Conservation (phyloP, 225 moss, liverwort and hornwort genomes). For the Bryum argenteum region DNA sequence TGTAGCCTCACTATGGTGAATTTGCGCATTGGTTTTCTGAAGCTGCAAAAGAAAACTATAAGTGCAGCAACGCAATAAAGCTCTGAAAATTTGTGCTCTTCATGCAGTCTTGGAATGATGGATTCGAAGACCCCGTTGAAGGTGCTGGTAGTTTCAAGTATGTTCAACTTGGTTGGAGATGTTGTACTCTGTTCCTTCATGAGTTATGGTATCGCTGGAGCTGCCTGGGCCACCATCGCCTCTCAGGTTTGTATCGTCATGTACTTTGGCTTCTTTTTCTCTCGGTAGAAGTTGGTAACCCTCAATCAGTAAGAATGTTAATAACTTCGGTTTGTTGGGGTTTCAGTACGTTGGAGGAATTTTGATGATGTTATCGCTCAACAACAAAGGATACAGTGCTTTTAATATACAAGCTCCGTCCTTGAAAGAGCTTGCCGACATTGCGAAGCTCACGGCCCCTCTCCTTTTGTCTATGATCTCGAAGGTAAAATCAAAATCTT, state of each 20-base stretch:
- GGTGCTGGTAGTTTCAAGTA: conserved; percentile 70
- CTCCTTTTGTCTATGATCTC: conserved; percentile 91
- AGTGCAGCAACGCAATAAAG: neutral
- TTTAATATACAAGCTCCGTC: conserved; percentile 67
- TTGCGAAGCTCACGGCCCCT: conserved; percentile 76
- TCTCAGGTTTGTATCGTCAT: conserved; percentile 57
- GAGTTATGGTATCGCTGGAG: conserved; percentile 88
- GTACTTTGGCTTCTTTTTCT: neutral
- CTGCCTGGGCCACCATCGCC: conserved; percentile 90
- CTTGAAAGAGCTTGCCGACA: conserved; percentile 59
- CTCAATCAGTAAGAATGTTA: neutral
- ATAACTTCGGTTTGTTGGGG: conserved; percentile 11
- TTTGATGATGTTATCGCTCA: conserved; percentile 70
- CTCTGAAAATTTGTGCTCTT: conserved; percentile 3
- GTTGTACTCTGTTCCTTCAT: conserved; percentile 71
- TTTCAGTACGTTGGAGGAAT: conserved; percentile 80
- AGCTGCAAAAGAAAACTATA: neutral
- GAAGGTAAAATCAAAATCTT: conserved; percentile 56
- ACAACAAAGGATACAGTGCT: conserved; percentile 76
- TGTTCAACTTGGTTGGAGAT: conserved; percentile 82
- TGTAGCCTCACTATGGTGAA: too few relatives aligned
- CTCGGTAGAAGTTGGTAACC: neutral
- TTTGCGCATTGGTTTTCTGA: neutral
- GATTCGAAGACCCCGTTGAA: conserved; percentile 85
- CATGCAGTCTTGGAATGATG: conserved; percentile 86